Base-by-base conservation (phyloP, 2,329 filamentous ascomycete genomes). In the Cryoendolithus antarcticus region DNA sequence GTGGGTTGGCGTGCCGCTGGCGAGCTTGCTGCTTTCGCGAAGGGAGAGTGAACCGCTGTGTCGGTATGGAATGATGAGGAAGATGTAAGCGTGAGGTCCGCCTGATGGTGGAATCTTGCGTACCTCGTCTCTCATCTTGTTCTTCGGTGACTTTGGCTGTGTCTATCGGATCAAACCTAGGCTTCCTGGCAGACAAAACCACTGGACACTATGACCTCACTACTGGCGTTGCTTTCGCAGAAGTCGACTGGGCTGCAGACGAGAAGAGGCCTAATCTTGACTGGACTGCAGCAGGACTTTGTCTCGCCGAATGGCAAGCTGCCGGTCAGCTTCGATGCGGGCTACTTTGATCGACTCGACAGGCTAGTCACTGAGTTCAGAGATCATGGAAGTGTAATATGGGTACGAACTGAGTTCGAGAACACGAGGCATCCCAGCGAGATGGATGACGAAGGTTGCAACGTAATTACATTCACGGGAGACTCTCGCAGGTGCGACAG, bases 221-320 rank as follows among this genome's bases (percentile, higher is more conserved):
- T 36, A 11, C 19, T 36, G 19, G 34, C 34, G 7, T 21, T 40
- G 34, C 34, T 36, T 9, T 57, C 62, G 28, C 61, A 66, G 44
- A 63, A 65, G 37, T 61, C 59, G 38, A 71, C 72, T 10, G 63
- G 63, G 38, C 66, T 79, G 43, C 62, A 72, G 45, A 77, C 74
- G 15, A 64, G 71, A 40, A 74, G 76, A 62, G 89, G 85, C 1
- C 69, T 98, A 32, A 67, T 96, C 11, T 65, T 93, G 11, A 71
- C 95, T 47, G 89, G 94, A 53, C 74, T 93, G 29, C 91, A 96
- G 56, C 86, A 93, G 52, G 89, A 95, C 58, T 94, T 96, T 53
- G 64, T 93, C 41, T 70, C 75, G 5, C 63, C 74, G 1, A 70
- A 75, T 37, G 82, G 83, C 39, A 73, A 77, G 19, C 62, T 95